Base-by-base conservation (phyloP, 1,139 yeast species). In the Zygoascus hellenicus region DNA sequence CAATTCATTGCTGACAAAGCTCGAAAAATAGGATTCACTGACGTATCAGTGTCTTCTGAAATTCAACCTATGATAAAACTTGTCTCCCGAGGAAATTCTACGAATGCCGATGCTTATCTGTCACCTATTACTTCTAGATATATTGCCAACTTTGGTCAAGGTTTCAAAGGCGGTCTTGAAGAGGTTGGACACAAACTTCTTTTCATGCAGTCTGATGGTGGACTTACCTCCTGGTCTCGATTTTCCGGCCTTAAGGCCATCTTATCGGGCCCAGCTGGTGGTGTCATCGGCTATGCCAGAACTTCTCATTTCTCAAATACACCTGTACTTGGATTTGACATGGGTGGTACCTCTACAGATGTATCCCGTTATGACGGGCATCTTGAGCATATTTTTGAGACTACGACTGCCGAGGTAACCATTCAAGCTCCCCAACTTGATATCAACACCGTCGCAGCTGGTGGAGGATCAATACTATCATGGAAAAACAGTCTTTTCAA, bases 31-130 rank as follows among this genome's bases (percentile, higher is more conserved):
- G 87, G 88, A 1, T 83, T 83, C 60, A 60, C 68, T 2, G 79
- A 80, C 57, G 70, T 84, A 28, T 81, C 90, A 0, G 69, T 83
- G 15, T 82, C 90, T 0, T 76, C 80, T 26, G 75, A 78, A 54
- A 69, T 83, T 17, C 77, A 82, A 43, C 90, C 94, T 9, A 81
- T 83, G 83, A 81, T 84, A 54, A 83, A 83, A 60, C 74, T 78
- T 37, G 78, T 84, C 26, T 77, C 84, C 11, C 70, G 94, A 50
- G 85, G 88, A 1, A 82, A 82, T 54, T 81, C 89, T 13, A 74
- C 87, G 2, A 77, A 80, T 15, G 88, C 86, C 0, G 92, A 85
- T 65, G 87, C 92, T 1, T 84, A 84, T 59, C 65, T 85, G 50
- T 82, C 90, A 2, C 94, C 94, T 1, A 83, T 80, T 43, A 80